phyloP scores from a whole-genome alignment of 768 basidiomycete species.

The Candolleomyces efflorescens region DNA sequence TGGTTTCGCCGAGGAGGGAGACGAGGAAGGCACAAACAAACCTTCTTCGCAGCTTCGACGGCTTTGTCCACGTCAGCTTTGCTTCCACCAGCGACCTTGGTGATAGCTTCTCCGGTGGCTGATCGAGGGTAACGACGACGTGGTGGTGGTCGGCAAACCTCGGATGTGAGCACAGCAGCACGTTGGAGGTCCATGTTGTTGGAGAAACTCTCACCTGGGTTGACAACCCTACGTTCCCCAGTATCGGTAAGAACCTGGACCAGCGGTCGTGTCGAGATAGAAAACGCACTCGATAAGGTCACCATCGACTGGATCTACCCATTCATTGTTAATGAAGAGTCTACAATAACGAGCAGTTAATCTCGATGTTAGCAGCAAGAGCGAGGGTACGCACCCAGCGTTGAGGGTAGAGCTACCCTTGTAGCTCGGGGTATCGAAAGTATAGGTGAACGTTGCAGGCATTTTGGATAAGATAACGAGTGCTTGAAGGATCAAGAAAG shows the following conservation, averaged over 20 bases:
- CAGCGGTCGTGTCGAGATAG: neutral
- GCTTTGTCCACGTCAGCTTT: constrained; percentile 73
- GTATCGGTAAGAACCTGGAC: neutral
- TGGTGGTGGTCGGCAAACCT: too few relatives aligned
- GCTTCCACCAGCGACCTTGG: constrained; percentile 54
- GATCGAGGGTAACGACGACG: too few relatives aligned
- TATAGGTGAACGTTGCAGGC: constrained; percentile 19
- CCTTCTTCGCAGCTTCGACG: constrained; percentile 62
- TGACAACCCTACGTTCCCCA: constrained; percentile 43
- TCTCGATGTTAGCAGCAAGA: neutral
- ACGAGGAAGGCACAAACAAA: constrained; percentile 14
- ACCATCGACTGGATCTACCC: constrained; percentile 48
- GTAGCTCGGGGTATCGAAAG: constrained; percentile 16
- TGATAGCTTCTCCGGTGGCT: constrained; percentile 55
- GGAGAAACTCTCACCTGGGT: constrained; percentile 37
- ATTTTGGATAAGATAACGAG: constrained; percentile 16
- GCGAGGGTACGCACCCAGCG: constrained; percentile 14
- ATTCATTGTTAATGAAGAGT: constrained; percentile 70
- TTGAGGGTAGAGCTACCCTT: constrained; percentile 17
- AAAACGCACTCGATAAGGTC: constrained; percentile 65
- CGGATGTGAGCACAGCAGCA: too few relatives aligned
- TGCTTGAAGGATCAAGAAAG: neutral
- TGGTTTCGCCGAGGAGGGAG: neutral
- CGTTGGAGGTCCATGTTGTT: too few relatives aligned
- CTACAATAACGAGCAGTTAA: constrained; percentile 25